phyloP scores from a whole-genome alignment of 345 rosid species.

The Gynandropsis gynandra region DNA sequence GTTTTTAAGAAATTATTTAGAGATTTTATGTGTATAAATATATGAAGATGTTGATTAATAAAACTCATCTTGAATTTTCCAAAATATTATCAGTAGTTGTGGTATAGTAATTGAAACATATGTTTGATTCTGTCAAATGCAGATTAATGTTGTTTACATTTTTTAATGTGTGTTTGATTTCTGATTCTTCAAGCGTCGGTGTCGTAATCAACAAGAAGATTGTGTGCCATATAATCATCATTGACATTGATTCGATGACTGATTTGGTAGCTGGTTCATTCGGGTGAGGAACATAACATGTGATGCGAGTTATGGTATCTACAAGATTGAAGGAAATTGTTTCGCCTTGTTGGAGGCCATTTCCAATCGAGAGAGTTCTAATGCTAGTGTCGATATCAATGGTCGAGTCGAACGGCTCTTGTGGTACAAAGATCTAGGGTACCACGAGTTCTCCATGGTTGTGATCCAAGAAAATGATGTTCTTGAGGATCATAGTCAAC shows the following conservation, averaged over 20 bases:
- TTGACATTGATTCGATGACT: slow-evolving; percentile 37
- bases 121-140: slow-evolving; percentile 21
- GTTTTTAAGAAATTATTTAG: too few relatives aligned
- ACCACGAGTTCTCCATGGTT: slow-evolving; percentile 89
- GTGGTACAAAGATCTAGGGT: slow-evolving; percentile 83
- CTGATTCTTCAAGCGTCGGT: slow-evolving; percentile 38
- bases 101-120: too few relatives aligned
- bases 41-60: too few relatives aligned
- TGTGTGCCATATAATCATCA: slow-evolving; percentile 29
- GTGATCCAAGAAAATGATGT: slow-evolving; percentile 79
- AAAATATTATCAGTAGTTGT: too few relatives aligned
- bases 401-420: slow-evolving; percentile 69
- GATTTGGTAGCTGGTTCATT: slow-evolving; percentile 62
- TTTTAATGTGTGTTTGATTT: slow-evolving; percentile 50
- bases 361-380: slow-evolving; percentile 56
- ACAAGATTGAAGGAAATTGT: slow-evolving; percentile 60
- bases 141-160: slow-evolving; percentile 71
- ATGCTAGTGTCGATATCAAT: slow-evolving; percentile 35
- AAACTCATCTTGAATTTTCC: too few relatives aligned
- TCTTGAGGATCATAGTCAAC: slow-evolving; percentile 82
- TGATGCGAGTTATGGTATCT: slow-evolving; percentile 63
- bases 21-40: too few relatives aligned
- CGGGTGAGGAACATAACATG: slow-evolving; percentile 50
- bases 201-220: slow-evolving; percentile 39
- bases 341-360: slow-evolving; percentile 90